Percentiles rank a stretch among this genome's conserved stretches.
These are phyloP conservation scores for Melampsora americana DNA, from an alignment of 1,284 basidiomycete genomes.

Conservation along the genomic window DNA sequence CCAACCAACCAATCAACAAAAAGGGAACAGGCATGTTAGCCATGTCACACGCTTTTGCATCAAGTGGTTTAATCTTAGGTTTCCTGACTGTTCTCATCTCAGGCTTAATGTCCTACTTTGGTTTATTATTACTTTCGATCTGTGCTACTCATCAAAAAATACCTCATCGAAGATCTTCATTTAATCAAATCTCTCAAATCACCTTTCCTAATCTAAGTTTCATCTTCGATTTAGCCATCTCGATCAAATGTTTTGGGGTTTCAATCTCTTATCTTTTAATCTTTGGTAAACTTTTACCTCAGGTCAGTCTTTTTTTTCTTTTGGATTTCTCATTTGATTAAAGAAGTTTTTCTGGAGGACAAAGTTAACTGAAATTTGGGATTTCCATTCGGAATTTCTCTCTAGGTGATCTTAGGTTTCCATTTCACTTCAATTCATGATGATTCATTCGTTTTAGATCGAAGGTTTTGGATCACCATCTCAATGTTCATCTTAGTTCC, in stretches of 20 bases:
- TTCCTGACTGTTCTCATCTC: conserved; percentile 83
- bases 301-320: conserved; percentile 78
- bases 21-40: conserved; percentile 50
- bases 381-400: too few species aligned
- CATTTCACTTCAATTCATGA: conserved; percentile 60
- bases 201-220: conserved; percentile 76
- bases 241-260: conserved; percentile 94
- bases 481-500: conserved; percentile 81
- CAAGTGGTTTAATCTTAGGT: conserved; percentile 62
- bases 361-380: too few species aligned
- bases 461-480: conserved; percentile 75
- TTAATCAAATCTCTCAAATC: conserved; percentile 77
- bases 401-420: conserved; percentile 33
- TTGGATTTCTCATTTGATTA: too few species aligned
- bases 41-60: conserved; percentile 55
- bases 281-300: conserved; percentile 68
- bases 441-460: conserved; percentile 67
- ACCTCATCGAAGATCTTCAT: conserved; percentile 71
- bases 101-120: conserved; percentile 74
- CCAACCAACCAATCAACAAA: too few species aligned
- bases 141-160: conserved; percentile 72
- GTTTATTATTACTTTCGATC: conserved; percentile 80
- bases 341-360: too few species aligned
- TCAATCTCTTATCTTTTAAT: conserved; percentile 70
- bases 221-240: conserved; percentile 89